Conservation (phyloP, 371 early-diverging fungal genomes). For the Rhizomucor pusillus region DNA sequence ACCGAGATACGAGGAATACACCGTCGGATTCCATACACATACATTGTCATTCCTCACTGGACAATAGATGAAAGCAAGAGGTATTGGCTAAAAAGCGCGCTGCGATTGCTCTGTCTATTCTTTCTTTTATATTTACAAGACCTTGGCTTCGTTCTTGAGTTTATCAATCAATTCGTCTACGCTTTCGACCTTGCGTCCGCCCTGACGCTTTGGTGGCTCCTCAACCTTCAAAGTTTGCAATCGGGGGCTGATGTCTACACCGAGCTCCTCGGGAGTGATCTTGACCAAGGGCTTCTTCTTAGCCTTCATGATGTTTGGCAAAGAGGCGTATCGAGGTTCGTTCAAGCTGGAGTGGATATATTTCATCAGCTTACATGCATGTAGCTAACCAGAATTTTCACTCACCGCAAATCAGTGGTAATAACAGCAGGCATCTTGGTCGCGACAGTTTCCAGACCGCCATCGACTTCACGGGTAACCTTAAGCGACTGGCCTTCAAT, state of each 20-base stretch:
- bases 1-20: too few species aligned
- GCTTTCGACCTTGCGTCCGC: constrained; percentile 89
- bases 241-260: constrained; percentile 83
- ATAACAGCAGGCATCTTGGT: constrained; percentile 88
- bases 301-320: constrained; percentile 98
- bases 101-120: constrained; percentile 1
- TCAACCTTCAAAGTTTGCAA: constrained; percentile 84
- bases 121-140: constrained; percentile 31
- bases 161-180: constrained; percentile 94
- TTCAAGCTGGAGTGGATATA: constrained; percentile 67
- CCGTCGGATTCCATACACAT: too few species aligned
- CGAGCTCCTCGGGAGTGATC: constrained; percentile 77
- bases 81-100: background rate
- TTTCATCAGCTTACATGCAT: background rate
- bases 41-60: too few species aligned
- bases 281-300: constrained; percentile 96
- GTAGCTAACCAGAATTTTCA: background rate
- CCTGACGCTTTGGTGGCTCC: constrained; percentile 94
- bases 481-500: constrained; percentile 66
- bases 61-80: too few species aligned
- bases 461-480: constrained; percentile 96
- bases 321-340: constrained; percentile 94
- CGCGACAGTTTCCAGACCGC: constrained; percentile 93
- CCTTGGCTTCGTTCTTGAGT: constrained; percentile 71
- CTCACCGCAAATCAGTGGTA: constrained; percentile 94